phyloP scores from a whole-genome alignment of 2,329 filamentous ascomycete species.

The Colletotrichum chrysophilum region DNA sequence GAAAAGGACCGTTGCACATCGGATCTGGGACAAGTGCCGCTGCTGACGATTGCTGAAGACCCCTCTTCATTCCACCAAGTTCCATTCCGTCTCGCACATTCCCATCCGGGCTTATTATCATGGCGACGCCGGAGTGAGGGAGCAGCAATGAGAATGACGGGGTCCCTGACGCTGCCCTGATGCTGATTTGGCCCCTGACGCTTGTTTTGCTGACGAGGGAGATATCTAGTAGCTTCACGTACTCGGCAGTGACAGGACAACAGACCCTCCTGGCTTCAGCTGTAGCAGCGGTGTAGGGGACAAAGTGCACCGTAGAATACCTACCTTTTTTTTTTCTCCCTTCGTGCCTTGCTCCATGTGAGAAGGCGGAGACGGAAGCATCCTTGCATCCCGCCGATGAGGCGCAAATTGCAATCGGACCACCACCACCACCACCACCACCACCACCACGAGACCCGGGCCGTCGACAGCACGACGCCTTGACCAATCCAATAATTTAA shows the following conservation, averaged over 20 bases:
- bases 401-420: constrained; percentile 6
- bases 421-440: neutral
- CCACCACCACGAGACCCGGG: neutral
- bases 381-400: neutral
- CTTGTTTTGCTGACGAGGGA: neutral
- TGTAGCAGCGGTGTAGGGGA: neutral
- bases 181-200: neutral
- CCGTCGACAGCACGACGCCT: neutral
- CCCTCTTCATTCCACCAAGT: neutral
- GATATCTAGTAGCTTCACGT: neutral
- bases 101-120: neutral
- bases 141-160: neutral
- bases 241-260: neutral
- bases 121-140: neutral
- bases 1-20: neutral
- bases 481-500: neutral
- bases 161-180: neutral
- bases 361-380: neutral
- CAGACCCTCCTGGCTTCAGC: neutral
- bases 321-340: neutral
- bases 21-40: neutral
- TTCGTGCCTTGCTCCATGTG: neutral
- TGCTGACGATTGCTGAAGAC: constrained; percentile 19
- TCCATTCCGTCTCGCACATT: neutral
- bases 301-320: neutral